A percentile compares a stretch with the other conserved stretches of the same genome.
Conservation (phyloP, 495 filamentous ascomycete genomes). For the Filosporella fistucella region DNA sequence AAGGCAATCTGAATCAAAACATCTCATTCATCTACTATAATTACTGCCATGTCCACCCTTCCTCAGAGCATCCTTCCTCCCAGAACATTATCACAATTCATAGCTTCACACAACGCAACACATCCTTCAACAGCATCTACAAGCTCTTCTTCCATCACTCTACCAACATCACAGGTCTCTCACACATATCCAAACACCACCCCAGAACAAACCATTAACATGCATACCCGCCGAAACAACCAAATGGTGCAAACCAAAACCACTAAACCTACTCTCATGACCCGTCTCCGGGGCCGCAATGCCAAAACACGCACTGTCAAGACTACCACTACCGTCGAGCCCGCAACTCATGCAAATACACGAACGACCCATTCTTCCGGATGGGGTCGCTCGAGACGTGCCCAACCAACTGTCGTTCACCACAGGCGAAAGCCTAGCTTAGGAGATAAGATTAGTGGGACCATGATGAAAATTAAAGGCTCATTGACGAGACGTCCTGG, state of each 20-base stretch:
- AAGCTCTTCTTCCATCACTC: neutral
- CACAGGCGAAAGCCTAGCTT: slow-evolving; percentile 52
- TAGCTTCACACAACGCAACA: neutral
- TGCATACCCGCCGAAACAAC: slow-evolving; percentile 12
- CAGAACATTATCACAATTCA: slow-evolving; percentile 4
- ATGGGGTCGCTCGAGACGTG: slow-evolving; percentile 13
- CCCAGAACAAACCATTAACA: slow-evolving; percentile 10
- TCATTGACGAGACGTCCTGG: slow-evolving; percentile 56
- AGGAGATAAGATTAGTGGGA: slow-evolving; percentile 67
- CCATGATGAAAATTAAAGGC: slow-evolving; percentile 62
- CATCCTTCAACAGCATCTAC: neutral
- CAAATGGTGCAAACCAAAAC: slow-evolving; percentile 18
- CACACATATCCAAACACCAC: neutral
- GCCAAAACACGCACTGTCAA: slow-evolving; percentile 30
- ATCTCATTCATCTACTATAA: neutral
- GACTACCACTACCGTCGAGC: slow-evolving; percentile 33
- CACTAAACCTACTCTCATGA: slow-evolving; percentile 24
- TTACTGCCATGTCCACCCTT: neutral
- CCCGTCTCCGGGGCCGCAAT: slow-evolving; percentile 24
- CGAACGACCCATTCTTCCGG: slow-evolving; percentile 7
- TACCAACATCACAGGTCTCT: neutral
- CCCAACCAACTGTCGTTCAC: slow-evolving; percentile 33
- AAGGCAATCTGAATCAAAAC: too few species aligned
- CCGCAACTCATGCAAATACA: slow-evolving; percentile 14
- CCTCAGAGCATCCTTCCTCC: neutral